Evolutionary conservation across 2,329 filamentous ascomycete genomes (phyloP).

Genomic region (Exophiala xenobiotica): DNA sequence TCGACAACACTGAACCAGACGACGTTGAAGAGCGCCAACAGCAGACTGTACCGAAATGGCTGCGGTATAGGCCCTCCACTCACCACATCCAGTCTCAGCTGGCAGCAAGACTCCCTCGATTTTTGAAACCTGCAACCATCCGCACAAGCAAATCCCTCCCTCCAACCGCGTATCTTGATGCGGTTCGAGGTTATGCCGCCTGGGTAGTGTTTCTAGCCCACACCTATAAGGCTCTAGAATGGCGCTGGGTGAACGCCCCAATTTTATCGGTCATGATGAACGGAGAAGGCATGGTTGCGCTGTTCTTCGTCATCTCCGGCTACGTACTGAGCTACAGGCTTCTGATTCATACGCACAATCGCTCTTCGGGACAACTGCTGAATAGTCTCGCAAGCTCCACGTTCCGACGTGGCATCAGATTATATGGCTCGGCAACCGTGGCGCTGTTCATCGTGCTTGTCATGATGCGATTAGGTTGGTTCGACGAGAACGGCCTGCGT

Average conservation of each 20-base stretch:
- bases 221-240: neutral
- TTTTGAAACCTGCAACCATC: too few relatives aligned
- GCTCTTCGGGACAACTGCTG: neutral
- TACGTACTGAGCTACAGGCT: conserved; percentile 56
- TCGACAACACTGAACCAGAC: too few relatives aligned
- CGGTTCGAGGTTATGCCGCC: conserved; percentile 31
- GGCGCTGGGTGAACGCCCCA: conserved; percentile 31
- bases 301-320: conserved; percentile 60
- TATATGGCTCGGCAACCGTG: conserved; percentile 33
- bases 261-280: conserved; percentile 40
- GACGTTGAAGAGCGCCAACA: too few relatives aligned
- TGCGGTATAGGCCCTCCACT: too few relatives aligned
- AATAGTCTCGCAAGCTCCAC: conserved; percentile 32
- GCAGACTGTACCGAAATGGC: too few relatives aligned
- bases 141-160: too few relatives aligned
- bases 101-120: too few relatives aligned
- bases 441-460: conserved; percentile 29
- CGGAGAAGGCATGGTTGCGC: conserved; percentile 47
- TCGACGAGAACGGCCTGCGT: neutral
- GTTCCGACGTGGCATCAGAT: conserved; percentile 35
- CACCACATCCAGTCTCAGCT: too few relatives aligned
- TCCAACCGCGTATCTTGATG: conserved; percentile 41
- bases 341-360: conserved; percentile 37
- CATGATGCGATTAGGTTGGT: conserved; percentile 5
- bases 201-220: conserved; percentile 15